Percentiles rank a stretch among this genome's conserved stretches.
phyloP scores from a whole-genome alignment of 139 green algal species.

The Trebouxia sp. region DNA sequence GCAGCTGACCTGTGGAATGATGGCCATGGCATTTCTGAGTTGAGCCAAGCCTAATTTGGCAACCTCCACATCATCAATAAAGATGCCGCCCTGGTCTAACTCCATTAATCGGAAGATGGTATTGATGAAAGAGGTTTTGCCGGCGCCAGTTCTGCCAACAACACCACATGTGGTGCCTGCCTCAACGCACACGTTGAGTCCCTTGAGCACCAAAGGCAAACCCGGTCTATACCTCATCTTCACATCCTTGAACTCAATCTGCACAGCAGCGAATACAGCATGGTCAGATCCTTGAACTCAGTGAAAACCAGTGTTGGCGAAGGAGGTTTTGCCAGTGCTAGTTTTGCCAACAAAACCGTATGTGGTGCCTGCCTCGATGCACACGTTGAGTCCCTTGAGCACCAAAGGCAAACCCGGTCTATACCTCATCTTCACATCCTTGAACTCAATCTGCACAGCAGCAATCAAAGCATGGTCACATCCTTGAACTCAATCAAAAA shows the following conservation, averaged over 20 bases:
- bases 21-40: constrained; percentile 65
- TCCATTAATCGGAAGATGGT: constrained; percentile 70
- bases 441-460: constrained; percentile 54
- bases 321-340: not conserved
- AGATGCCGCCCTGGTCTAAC: constrained; percentile 72
- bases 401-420: constrained; percentile 82
- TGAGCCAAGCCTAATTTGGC: constrained; percentile 66
- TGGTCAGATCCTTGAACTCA: not conserved
- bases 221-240: constrained; percentile 82
- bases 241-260: constrained; percentile 65
- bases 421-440: constrained; percentile 81
- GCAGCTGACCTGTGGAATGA: constrained; percentile 64
- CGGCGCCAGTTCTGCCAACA: constrained; percentile 44
- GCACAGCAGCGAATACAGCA: not conserved
- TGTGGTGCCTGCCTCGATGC: too few relatives aligned
- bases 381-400: constrained; percentile 78
- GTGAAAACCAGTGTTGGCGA: not conserved
- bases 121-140: constrained; percentile 69
- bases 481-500: not conserved
- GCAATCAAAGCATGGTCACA: not conserved
- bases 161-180: constrained; percentile 38
- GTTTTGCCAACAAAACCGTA: too few relatives aligned
- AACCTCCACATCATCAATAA: constrained; percentile 90
- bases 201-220: constrained; percentile 84
- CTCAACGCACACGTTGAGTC: constrained; percentile 69